These are phyloP conservation scores for Alternaria sp. DNA, from an alignment of 2,329 filamentous ascomycete species.

Conservation along the genomic window DNA sequence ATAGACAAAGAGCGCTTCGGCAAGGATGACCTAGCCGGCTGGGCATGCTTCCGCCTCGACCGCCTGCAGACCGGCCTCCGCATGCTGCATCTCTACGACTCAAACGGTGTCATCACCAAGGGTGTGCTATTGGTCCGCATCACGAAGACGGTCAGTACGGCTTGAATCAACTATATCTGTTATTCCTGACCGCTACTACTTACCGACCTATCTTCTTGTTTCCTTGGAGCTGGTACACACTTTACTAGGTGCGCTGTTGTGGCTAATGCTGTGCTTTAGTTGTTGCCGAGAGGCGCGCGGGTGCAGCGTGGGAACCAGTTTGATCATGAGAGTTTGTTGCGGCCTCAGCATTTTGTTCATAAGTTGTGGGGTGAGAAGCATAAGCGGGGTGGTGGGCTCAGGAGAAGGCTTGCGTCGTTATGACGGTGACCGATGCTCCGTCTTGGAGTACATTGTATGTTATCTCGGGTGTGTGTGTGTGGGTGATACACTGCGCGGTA, in stretches of 20 bases:
- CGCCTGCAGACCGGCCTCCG: constrained; percentile 76
- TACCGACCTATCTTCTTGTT: not conserved
- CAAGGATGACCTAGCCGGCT: constrained; percentile 78
- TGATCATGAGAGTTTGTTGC: not conserved
- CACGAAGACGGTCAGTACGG: constrained; percentile 59
- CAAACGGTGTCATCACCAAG: constrained; percentile 67
- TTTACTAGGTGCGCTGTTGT: not conserved
- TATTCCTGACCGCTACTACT: constrained; percentile 1
- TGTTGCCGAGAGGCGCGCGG: not conserved
- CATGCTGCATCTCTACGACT: constrained; percentile 77
- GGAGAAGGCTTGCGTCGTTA: not conserved
- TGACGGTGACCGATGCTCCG: not conserved
- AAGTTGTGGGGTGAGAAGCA: not conserved
- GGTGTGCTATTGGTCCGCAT: constrained; percentile 78
- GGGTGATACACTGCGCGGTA: not conserved
- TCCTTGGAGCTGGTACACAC: not conserved
- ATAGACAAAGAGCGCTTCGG: constrained; percentile 80
- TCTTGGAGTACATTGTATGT: not conserved
- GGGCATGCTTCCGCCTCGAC: constrained; percentile 88
- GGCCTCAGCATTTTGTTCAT: not conserved
- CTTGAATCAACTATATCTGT: constrained; percentile 14
- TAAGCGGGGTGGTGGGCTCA: not conserved
- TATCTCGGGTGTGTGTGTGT: not conserved
- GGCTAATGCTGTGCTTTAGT: not conserved
- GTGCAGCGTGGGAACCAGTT: not conserved